Evolutionary conservation across 1,284 basidiomycete genomes (phyloP), one percentile per base, ranked within the genome.

Genomic region (Mycosarcoma maydis): DNA sequence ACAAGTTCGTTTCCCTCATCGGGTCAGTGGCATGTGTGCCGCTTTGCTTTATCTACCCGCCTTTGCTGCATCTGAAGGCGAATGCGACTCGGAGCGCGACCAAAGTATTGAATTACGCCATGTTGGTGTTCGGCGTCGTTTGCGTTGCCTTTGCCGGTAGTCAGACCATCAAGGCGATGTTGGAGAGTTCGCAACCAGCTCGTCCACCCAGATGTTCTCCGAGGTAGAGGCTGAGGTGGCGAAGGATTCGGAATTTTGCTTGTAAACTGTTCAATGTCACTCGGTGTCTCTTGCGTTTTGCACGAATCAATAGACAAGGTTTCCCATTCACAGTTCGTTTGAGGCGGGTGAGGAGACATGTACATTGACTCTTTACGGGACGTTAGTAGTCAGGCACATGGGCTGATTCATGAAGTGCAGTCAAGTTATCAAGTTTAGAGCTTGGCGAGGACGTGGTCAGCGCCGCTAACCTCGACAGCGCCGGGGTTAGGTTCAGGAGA

Each of bases 1-100:
- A 99, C 85, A 98, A 98, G 84, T 98, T 98, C 81, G 95, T 98
- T 14, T 88, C 92, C 14, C 88, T 98, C 72, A 87, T 98, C 57
- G 95, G 95, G 19, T 90, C 90, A 75, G 92, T 96, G 76, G 94
- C 94, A 53, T 98, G 94, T 79, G 90, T 97, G 7, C 94, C 95
- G 6, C 85, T 98, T 51, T 96, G 93, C 83, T 96, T 81, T 81
- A 89, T 94, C 44, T 96, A 97, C 79, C 94, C 93, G 5, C 90
- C 94, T 2, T 88, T 98, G 88, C 84, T 98, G 51, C 94, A 98
- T 82, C 90, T 94, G 83, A 91, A 88, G 82, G 93, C 91, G 1
- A 62, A 58, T 42, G 92, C 95, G 3, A 86, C 85, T 54, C 93
- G 91, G 0, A 84, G 86, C 47, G 86, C 80, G 65, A 86, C 90